These are phyloP conservation scores for Podospora pseudocomata DNA, from an alignment of 495 filamentous ascomycete species.

Conservation along the genomic window DNA sequence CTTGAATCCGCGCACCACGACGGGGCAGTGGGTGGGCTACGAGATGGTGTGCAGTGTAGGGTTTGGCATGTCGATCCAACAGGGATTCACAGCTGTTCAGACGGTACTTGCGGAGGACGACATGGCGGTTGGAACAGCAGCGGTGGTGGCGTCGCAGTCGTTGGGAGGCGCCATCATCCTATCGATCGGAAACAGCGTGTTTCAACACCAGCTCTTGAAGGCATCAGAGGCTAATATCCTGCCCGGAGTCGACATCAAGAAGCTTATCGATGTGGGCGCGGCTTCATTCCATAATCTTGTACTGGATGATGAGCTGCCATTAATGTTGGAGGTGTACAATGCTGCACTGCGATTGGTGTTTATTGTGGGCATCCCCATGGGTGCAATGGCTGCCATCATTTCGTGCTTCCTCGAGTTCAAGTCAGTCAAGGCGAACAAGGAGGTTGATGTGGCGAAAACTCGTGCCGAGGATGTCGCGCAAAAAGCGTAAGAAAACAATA, in stretches of 20 bases:
- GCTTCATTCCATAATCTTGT: slow-evolving; percentile 42
- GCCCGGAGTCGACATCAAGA: slow-evolving; percentile 29
- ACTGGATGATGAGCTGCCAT: slow-evolving; percentile 28
- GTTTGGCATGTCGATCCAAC: slow-evolving; percentile 60
- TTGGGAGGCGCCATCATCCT: slow-evolving; percentile 63
- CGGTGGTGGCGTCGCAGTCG: slow-evolving; percentile 60
- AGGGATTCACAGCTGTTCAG: slow-evolving; percentile 51
- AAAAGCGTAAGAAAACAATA: not conserved
- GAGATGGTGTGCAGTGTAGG: slow-evolving; percentile 54
- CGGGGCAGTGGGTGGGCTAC: slow-evolving; percentile 62
- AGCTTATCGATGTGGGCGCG: slow-evolving; percentile 44
- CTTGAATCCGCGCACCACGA: slow-evolving; percentile 48
- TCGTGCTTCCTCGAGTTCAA: slow-evolving; percentile 49
- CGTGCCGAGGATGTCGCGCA: not conserved
- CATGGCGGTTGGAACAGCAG: slow-evolving; percentile 56
- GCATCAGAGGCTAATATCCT: slow-evolving; percentile 23
- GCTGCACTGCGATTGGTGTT: slow-evolving; percentile 32
- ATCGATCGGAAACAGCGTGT: slow-evolving; percentile 57
- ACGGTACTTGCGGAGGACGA: slow-evolving; percentile 50
- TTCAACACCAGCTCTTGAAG: slow-evolving; percentile 51
- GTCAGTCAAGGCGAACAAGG: slow-evolving; percentile 37
- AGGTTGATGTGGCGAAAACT: not conserved
- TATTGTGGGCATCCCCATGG: slow-evolving; percentile 34
- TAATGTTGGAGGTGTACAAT: slow-evolving; percentile 31
- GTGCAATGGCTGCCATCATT: slow-evolving; percentile 35